Conservation (phyloP, 2,329 filamentous ascomycete species). For the Penicillium sp. region DNA sequence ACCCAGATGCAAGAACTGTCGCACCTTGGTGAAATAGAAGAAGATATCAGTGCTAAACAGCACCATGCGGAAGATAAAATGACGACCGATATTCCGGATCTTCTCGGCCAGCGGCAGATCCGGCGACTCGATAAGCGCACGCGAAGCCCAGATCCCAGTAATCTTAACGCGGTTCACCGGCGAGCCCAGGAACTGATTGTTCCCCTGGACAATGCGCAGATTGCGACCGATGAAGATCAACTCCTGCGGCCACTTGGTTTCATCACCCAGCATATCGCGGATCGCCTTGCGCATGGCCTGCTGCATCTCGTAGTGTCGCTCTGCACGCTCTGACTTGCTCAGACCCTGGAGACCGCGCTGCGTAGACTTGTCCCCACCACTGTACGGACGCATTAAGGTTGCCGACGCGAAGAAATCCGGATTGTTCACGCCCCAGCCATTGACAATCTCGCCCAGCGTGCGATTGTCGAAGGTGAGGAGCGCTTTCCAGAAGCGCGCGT, state of each 20-base stretch:
- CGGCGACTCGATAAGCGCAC: conserved; percentile 73
- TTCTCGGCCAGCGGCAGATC: conserved; percentile 63
- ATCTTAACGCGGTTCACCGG: conserved; percentile 92
- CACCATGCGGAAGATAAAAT: conserved; percentile 78
- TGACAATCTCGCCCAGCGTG: conserved; percentile 69
- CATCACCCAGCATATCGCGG: conserved; percentile 77
- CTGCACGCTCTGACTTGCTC: conserved; percentile 54
- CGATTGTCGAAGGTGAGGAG: conserved; percentile 91
- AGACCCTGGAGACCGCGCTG: conserved; percentile 54
- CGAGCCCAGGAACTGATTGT: conserved; percentile 85
- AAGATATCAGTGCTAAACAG: conserved; percentile 73
- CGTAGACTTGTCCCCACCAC: conserved; percentile 72
- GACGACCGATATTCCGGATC: conserved; percentile 67
- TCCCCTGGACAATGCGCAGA: conserved; percentile 87
- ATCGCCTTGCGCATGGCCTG: conserved; percentile 68
- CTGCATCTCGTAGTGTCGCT: conserved; percentile 75
- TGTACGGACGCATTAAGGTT: conserved; percentile 85
- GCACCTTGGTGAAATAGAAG: conserved; percentile 77
- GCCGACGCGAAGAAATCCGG: conserved; percentile 88
- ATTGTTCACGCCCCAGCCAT: conserved; percentile 81
- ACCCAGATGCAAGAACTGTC: conserved; percentile 72
- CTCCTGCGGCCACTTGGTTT: conserved; percentile 84
- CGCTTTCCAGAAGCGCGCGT: conserved; percentile 87
- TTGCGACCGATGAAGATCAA: conserved; percentile 90
- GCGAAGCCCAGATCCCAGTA: conserved; percentile 84